These are phyloP conservation scores for Venturia nashicola DNA, from an alignment of 2,329 filamentous ascomycete species.

Conservation along the genomic window DNA sequence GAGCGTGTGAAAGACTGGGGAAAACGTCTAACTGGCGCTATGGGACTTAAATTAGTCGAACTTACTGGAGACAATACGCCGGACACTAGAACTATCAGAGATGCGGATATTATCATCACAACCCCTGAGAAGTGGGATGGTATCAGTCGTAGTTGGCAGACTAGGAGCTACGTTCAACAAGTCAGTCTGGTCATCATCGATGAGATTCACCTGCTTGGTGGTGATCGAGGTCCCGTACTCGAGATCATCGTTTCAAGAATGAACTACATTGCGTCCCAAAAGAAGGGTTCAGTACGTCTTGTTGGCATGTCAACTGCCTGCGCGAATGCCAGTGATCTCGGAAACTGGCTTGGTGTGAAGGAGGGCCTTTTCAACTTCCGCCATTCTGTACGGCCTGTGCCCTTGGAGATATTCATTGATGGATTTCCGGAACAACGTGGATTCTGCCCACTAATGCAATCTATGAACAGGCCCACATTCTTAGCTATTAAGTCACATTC, in stretches of 20 bases:
- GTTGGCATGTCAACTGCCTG: slow-evolving; percentile 99
- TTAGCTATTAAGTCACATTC: slow-evolving; percentile 94
- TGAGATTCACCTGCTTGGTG: slow-evolving; percentile 93
- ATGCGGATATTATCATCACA: slow-evolving; percentile 95
- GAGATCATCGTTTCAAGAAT: slow-evolving; percentile 90
- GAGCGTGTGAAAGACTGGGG: slow-evolving; percentile 96
- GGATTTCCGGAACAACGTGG: slow-evolving; percentile 91
- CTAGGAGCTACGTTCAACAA: slow-evolving; percentile 86
- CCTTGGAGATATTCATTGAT: slow-evolving; percentile 92
- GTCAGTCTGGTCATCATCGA: slow-evolving; percentile 97
- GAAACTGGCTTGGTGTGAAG: slow-evolving; percentile 94
- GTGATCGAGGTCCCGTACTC: slow-evolving; percentile 90
- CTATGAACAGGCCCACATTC: slow-evolving; percentile 96
- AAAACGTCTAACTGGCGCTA: slow-evolving; percentile 62
- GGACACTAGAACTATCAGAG: slow-evolving; percentile 85
- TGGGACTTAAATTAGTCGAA: slow-evolving; percentile 86
- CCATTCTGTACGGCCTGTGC: slow-evolving; percentile 91
- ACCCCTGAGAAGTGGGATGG: slow-evolving; percentile 99
- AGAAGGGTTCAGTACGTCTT: slow-evolving; percentile 75
- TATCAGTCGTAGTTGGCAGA: slow-evolving; percentile 98
- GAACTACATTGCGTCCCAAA: slow-evolving; percentile 97
- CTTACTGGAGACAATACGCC: slow-evolving; percentile 97
- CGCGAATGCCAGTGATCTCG: slow-evolving; percentile 87
- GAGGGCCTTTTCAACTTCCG: slow-evolving; percentile 93
- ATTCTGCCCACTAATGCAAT: slow-evolving; percentile 97